Conservation (phyloP, 2,329 filamentous ascomycete species). For the Fusarium succisae region DNA sequence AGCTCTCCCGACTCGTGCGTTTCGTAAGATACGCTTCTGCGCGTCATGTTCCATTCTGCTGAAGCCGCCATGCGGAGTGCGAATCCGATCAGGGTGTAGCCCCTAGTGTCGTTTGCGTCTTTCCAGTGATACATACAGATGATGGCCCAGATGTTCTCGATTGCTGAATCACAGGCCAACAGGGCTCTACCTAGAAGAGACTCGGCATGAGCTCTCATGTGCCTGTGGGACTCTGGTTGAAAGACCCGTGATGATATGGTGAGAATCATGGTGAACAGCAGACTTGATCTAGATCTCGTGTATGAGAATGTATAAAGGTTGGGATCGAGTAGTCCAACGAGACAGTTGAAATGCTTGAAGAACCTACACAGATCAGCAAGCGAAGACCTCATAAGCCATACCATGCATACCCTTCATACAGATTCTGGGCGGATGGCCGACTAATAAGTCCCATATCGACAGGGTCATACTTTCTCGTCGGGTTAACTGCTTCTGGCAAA, state of each 20-base stretch:
- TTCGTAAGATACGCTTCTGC: accelerated
- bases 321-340: background rate
- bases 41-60: background rate
- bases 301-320: background rate
- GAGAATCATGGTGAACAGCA: background rate
- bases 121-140: slow-evolving; percentile 9
- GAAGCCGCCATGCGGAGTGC: background rate
- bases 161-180: background rate
- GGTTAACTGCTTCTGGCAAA: accelerated
- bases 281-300: background rate
- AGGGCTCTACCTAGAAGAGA: background rate
- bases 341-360: background rate
- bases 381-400: no score
- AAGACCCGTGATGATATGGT: background rate
- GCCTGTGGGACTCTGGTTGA: background rate
- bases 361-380: background rate
- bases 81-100: background rate
- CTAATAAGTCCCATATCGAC: background rate
- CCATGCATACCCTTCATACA: background rate
- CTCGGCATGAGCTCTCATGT: background rate
- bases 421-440: background rate
- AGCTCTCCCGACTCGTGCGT: background rate
- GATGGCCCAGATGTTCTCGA: slow-evolving; percentile 2
- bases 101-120: background rate
- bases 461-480: background rate